Percentiles rank a stretch among this genome's conserved stretches.
Evolutionary conservation across 306 rosid genomes (phyloP).

Genomic region (Fagus crenata): DNA sequence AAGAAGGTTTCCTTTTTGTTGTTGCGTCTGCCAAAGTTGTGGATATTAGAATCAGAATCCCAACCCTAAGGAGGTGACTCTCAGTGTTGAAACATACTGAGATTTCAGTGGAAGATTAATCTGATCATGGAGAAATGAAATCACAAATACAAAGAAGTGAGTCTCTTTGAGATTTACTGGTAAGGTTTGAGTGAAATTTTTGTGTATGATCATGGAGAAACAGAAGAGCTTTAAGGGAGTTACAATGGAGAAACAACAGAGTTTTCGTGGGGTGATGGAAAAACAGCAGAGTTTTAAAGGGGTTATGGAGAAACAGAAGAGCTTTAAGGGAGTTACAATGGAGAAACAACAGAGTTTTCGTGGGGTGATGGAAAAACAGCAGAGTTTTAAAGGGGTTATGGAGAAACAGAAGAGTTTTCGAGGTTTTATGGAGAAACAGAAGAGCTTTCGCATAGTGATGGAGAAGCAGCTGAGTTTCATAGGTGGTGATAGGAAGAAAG

Average conservation of each 20-base stretch:
- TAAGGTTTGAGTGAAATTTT: slow-evolving; percentile 5
- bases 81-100: neutral
- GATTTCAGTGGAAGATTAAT: slow-evolving; percentile 3
- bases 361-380: slow-evolving; percentile 41
- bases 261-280: slow-evolving; percentile 41
- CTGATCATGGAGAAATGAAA: slow-evolving; percentile 16
- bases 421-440: slow-evolving; percentile 81
- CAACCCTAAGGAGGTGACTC: neutral
- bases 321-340: slow-evolving; percentile 30
- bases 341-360: slow-evolving; percentile 31
- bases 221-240: slow-evolving; percentile 30
- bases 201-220: slow-evolving; percentile 36
- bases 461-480: slow-evolving; percentile 61
- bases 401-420: slow-evolving; percentile 78
- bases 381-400: slow-evolving; percentile 39
- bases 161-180: neutral
- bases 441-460: slow-evolving; percentile 61
- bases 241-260: slow-evolving; percentile 58
- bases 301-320: slow-evolving; percentile 51
- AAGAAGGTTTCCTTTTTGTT: neutral
- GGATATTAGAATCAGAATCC: neutral
- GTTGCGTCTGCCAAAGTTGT: neutral
- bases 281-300: slow-evolving; percentile 44
- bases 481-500: slow-evolving; percentile 46
- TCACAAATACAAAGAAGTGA: neutral